phyloP scores from a whole-genome alignment of 2,329 filamentous ascomycete species.

The Orbilia brochopaga region DNA sequence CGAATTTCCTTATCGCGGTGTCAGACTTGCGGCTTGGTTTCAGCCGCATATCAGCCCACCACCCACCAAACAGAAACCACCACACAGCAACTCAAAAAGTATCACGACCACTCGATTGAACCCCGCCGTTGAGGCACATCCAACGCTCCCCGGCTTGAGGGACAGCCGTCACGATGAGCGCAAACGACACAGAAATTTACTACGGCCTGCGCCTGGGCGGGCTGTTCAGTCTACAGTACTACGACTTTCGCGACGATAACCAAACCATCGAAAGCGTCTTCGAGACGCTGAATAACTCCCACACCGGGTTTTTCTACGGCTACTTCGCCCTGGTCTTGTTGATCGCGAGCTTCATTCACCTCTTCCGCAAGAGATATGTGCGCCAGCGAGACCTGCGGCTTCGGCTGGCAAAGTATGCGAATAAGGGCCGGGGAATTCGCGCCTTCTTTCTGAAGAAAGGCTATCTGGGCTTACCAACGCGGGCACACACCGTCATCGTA shows the following conservation, averaged over 20 bases:
- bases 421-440: constrained; percentile 15
- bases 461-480: constrained; percentile 40
- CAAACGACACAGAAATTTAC: constrained; percentile 45
- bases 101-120: not conserved
- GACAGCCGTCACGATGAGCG: constrained; percentile 11
- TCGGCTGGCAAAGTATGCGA: constrained; percentile 17
- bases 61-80: constrained; percentile 1
- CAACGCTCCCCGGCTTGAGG: constrained; percentile 32
- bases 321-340: constrained; percentile 37
- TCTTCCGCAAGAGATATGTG: constrained; percentile 43
- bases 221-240: constrained; percentile 36
- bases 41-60: constrained; percentile 36
- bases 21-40: constrained; percentile 19
- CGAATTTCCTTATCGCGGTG: constrained; percentile 33
- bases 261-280: constrained; percentile 46
- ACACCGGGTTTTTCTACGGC: constrained; percentile 48
- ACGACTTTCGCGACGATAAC: constrained; percentile 41
- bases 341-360: constrained; percentile 24
- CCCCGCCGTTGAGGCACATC: not conserved
- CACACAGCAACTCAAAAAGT: not conserved
- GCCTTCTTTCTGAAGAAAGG: constrained; percentile 45
- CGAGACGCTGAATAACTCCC: constrained; percentile 45
- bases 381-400: constrained; percentile 23
- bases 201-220: constrained; percentile 47
- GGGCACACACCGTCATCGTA: constrained; percentile 44